phyloP scores from a whole-genome alignment of 306 rosid genomes.

The Gastrolobium bilobum region DNA sequence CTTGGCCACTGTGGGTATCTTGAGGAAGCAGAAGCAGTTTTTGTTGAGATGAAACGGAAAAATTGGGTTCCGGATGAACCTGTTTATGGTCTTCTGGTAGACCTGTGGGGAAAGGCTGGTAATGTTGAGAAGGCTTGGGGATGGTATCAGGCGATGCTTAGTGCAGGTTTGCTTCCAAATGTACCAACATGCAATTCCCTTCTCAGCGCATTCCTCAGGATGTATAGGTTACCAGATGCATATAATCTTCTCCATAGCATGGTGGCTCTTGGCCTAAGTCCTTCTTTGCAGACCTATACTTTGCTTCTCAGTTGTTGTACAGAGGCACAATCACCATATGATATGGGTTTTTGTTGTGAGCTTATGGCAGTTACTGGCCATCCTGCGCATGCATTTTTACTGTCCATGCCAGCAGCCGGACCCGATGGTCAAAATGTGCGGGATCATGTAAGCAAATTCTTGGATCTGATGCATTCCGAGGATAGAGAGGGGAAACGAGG shows the following conservation, averaged over 20 bases:
- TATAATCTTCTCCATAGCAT: constrained; percentile 77
- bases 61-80: constrained; percentile 95
- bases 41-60: constrained; percentile 79
- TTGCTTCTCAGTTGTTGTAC: constrained; percentile 94
- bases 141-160: constrained; percentile 86
- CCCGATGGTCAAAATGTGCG: constrained; percentile 91
- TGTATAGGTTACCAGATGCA: constrained; percentile 77
- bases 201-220: constrained; percentile 90
- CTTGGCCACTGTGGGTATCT: constrained; percentile 95
- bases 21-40: constrained; percentile 85
- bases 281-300: constrained; percentile 91
- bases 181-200: constrained; percentile 94
- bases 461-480: constrained; percentile 91
- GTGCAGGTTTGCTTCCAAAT: constrained; percentile 87
- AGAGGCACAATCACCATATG: constrained; percentile 75
- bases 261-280: constrained; percentile 77
- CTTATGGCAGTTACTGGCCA: constrained; percentile 86
- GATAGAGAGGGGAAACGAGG: constrained; percentile 97
- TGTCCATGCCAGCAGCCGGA: constrained; percentile 89
- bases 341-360: constrained; percentile 78
- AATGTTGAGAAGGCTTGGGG: constrained; percentile 90
- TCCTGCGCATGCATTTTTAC: constrained; percentile 87
- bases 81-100: constrained; percentile 93
- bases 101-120: constrained; percentile 97
- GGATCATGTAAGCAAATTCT: constrained; percentile 77